Conservation (phyloP, 495 filamentous ascomycete species). For the Talaromyces trachyspermus region DNA sequence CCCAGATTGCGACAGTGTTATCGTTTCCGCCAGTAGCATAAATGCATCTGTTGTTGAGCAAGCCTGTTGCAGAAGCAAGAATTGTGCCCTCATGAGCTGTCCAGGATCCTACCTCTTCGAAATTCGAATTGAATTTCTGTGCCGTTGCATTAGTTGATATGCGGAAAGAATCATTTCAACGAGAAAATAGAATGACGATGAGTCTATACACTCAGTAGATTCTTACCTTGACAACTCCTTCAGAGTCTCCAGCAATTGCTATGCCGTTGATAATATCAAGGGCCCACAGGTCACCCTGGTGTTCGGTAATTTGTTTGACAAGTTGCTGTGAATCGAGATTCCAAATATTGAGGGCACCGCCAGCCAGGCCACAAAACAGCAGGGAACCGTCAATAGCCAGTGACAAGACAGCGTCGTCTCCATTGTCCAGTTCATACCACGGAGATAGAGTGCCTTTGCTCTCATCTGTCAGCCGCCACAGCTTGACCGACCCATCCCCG, state of each 20-base stretch:
- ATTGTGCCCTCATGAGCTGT: conserved; percentile 80
- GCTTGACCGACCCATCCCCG: conserved; percentile 85
- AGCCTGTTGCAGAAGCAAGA: conserved; percentile 73
- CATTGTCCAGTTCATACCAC: conserved; percentile 66
- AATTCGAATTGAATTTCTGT: conserved; percentile 79
- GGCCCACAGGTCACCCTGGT: conserved; percentile 78
- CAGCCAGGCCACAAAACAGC: conserved; percentile 78
- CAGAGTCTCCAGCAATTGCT: conserved; percentile 75
- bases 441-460: conserved; percentile 41
- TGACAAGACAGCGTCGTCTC: conserved; percentile 73
- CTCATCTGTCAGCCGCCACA: conserved; percentile 64
- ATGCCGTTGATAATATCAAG: conserved; percentile 75
- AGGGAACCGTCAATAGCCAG: conserved; percentile 80
- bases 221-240: conserved; percentile 71
- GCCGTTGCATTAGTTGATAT: no score
- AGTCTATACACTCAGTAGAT: neutral
- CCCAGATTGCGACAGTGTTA: conserved; percentile 81
- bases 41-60: conserved; percentile 57
- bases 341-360: conserved; percentile 95
- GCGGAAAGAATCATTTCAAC: no score
- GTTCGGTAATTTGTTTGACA: conserved; percentile 70
- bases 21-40: conserved; percentile 96
- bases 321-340: conserved; percentile 92
- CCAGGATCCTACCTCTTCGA: conserved; percentile 77
- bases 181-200: neutral